Evolutionary conservation across 2,329 filamentous ascomycete genomes (phyloP), one percentile per base, ranked within the genome.

Genomic region (Plenodomus biglobosus): DNA sequence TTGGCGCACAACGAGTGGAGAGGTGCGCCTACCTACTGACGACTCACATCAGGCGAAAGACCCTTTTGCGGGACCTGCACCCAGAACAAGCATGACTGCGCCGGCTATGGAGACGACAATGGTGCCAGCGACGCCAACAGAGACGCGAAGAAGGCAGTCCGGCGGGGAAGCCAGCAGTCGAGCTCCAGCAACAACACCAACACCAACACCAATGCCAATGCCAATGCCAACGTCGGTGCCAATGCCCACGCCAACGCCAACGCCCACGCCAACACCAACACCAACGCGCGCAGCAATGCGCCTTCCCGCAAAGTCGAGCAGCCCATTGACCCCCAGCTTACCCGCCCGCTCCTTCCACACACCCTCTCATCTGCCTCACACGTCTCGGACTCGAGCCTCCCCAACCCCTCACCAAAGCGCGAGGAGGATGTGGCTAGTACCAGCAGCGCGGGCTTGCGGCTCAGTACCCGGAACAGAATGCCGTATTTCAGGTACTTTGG

Each of bases 401-500:
- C 38, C 47, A 49, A 50, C 38, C 51, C 42, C 30, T 52, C 55
- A 10, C 52, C 55, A n/a, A 64, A 59, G 51, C 52, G 47, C 8
- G 62, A 67, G 22, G 53, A 55, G 7, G 35, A 37, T 18, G 35
- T 4, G 16, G 35, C 5, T 15, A 48, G 59, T 8, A 50, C 46
- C 17, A 46, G 53, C 52, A 54, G 48, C 17, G 40, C 44, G n/a
- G 36, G 52, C 16, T 50, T 73, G 44, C 77, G 69, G 58, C 67
- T 76, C 37, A 81, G 53, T 76, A 81, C 58, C 70, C 75, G 67
- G 77, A 81, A 87, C 63, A 81, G 86, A 44, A 88, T 95, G 55
- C 90, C 90, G 0, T 96, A 94, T 68, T 95, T 95, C 62, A 80
- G 91, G 51, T 95, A 94, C 71, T 94, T 95, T 66, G 91, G 90